Evolutionary conservation across 2,329 filamentous ascomycete species (phyloP).

Genomic region (Pyrenophora seminiperda): DNA sequence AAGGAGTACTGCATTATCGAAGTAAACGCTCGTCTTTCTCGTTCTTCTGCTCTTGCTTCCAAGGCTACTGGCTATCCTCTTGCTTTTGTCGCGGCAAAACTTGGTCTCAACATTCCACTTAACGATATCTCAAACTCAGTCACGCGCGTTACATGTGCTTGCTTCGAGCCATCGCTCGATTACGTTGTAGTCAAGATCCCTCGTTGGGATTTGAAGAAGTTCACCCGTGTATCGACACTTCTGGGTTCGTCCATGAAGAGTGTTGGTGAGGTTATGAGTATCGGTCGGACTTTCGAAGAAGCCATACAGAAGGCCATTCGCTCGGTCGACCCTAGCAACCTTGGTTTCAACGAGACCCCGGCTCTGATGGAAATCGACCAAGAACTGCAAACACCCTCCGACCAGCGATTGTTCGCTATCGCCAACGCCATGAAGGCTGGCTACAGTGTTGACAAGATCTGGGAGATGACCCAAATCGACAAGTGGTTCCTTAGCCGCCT

Average conservation of each 20-base stretch:
- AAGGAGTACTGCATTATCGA: constrained; percentile 99
- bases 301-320: constrained; percentile 98
- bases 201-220: constrained; percentile 98
- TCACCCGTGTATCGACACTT: constrained; percentile 92
- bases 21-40: constrained; percentile 93
- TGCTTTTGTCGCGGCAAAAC: constrained; percentile 94
- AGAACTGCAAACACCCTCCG: constrained; percentile 94
- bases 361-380: constrained; percentile 92
- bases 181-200: constrained; percentile 99
- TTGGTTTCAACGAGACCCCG: constrained; percentile 88
- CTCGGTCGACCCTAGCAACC: constrained; percentile 90
- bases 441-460: constrained; percentile 95
- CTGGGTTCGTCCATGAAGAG: constrained; percentile 99
- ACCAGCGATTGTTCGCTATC: constrained; percentile 95
- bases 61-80: constrained; percentile 97
- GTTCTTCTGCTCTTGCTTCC: constrained; percentile 92
- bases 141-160: constrained; percentile 92
- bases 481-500: constrained; percentile 97
- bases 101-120: constrained; percentile 90
- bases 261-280: constrained; percentile 98
- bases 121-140: constrained; percentile 97
- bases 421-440: constrained; percentile 96
- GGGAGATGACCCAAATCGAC: constrained; percentile 97
- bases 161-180: constrained; percentile 97
- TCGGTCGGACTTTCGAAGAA: constrained; percentile 95